Conservation (phyloP, 768 basidiomycete species). For the Panellus pusillus region DNA sequence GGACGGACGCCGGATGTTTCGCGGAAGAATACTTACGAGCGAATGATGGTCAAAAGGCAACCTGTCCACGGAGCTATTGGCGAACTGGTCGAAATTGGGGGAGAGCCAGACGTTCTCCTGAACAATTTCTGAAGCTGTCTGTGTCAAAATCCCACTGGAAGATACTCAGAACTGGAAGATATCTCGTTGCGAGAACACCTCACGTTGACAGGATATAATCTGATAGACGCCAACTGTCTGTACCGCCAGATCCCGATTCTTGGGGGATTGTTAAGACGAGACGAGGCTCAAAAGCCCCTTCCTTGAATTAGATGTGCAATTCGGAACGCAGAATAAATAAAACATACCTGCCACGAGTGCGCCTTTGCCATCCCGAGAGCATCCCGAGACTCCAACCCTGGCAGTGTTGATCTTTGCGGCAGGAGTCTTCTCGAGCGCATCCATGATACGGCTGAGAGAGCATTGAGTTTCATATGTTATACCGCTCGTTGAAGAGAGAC, state of each 20-base stretch:
- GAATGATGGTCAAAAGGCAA: constrained; percentile 64
- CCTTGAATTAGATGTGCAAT: background rate
- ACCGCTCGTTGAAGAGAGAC: too few relatives aligned
- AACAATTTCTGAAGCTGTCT: constrained; percentile 57
- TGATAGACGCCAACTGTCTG: constrained; percentile 60
- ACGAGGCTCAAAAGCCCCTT: constrained; percentile 51
- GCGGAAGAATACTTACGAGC: constrained; percentile 28
- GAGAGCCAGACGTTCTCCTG: constrained; percentile 67
- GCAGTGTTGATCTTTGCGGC: constrained; percentile 46
- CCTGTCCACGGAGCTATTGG: constrained; percentile 39
- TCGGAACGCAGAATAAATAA: too few relatives aligned
- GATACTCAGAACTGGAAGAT: background rate
- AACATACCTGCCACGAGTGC: constrained; percentile 49
- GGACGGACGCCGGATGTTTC: too few relatives aligned
- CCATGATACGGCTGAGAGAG: constrained; percentile 46
- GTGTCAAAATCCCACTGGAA: constrained; percentile 29
- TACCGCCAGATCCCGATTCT: constrained; percentile 61
- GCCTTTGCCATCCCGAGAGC: constrained; percentile 64
- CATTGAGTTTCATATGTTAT: too few relatives aligned
- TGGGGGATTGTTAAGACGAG: constrained; percentile 61
- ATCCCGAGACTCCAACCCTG: constrained; percentile 56
- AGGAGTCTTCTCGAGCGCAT: constrained; percentile 54
- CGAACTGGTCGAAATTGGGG: constrained; percentile 45
- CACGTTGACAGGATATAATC: constrained; percentile 37
- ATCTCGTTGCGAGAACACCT: background rate